Evolutionary conservation across 768 basidiomycete species (phyloP).

Genomic region (Lyophyllum atratum): DNA sequence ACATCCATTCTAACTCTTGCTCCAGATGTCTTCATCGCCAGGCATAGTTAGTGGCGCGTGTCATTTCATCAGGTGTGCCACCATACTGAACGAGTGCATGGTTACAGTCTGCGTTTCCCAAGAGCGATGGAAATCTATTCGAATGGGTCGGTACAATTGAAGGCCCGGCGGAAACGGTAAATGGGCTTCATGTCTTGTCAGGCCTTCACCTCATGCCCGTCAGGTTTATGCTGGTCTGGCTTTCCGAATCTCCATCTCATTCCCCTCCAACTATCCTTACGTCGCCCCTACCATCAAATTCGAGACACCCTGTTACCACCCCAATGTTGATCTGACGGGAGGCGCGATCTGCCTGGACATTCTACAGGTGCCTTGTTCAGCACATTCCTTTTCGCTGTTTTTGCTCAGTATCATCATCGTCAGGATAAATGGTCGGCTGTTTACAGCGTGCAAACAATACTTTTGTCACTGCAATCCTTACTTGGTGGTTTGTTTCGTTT

Average conservation of each 20-base stretch:
- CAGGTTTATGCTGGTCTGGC: conserved; percentile 79
- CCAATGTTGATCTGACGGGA: conserved; percentile 80
- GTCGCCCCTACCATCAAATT: conserved; percentile 84
- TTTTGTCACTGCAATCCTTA: conserved; percentile 84
- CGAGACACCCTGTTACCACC: conserved; percentile 88
- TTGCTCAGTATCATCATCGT: neutral
- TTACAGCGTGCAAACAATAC: conserved; percentile 88
- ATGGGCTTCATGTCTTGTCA: conserved; percentile 1
- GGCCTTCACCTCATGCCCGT: conserved; percentile 5
- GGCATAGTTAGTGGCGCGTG: conserved; percentile 66
- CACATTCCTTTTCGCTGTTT: neutral
- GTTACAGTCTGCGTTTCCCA: conserved; percentile 86
- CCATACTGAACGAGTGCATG: neutral
- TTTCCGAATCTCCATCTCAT: conserved; percentile 83
- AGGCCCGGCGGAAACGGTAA: conserved; percentile 74
- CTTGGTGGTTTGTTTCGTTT: conserved; percentile 68
- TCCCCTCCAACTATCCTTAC: conserved; percentile 89
- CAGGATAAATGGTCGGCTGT: conserved; percentile 95
- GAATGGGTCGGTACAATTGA: conserved; percentile 92
- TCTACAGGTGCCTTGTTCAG: conserved; percentile 58
- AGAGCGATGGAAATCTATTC: conserved; percentile 82
- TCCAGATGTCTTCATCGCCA: conserved; percentile 85
- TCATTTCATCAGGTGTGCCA: neutral
- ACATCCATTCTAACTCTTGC: neutral
- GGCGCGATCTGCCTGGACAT: conserved; percentile 89